Base-by-base conservation (phyloP, 1,284 basidiomycete species). In the Trichosporon inkin region DNA sequence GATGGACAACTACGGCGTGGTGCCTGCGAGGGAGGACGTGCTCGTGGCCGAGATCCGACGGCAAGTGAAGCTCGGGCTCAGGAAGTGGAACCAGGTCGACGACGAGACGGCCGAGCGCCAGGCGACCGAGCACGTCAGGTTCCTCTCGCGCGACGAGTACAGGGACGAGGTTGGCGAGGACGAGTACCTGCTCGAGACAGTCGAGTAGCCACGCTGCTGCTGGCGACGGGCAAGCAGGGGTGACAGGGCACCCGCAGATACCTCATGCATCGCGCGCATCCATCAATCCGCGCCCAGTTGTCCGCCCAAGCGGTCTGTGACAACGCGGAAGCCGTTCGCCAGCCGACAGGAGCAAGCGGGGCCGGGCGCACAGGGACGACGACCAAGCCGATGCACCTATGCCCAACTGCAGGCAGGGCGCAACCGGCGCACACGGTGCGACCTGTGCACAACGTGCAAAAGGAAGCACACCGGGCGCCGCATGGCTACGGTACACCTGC, bases 1-100 rank as follows among this genome's bases (percentile, higher is more conserved):
- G 44, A 10, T 47, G 22, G 44, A 47, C 7, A 47, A 47, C 16
- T 47, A 32, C 16, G 44, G 24, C 4, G 44, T 47, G 22, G 28
- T 47, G 1, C 44, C 44, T 2, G 24, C 14, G 4, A 10, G 44
- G 1, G 44, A 47, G 24, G 44, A 47, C 22, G 44, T 47, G 11
- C 24, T 47, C 14, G 44, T 47, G 13, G 44, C 44, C 44, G 44
- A 47, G 24, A 28, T 47, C 24, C 14, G 44, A 11, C 10, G 44
- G 44, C 44, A 47, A 22, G 44, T 47, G 2, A 47, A 47, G 16
- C 44, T 20, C 17, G 44, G 44, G 1, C 44, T 47, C 14, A 47
- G 19, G 44, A 47, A 47, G 44, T 47, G 44, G 44, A 47, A 47
- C 44, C 44, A n/a, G 14, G 44, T 47, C 49, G 49, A 52, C 17